phyloP scores from a whole-genome alignment of 2,329 filamentous ascomycete genomes.

The Chrysoporthe puriensis region DNA sequence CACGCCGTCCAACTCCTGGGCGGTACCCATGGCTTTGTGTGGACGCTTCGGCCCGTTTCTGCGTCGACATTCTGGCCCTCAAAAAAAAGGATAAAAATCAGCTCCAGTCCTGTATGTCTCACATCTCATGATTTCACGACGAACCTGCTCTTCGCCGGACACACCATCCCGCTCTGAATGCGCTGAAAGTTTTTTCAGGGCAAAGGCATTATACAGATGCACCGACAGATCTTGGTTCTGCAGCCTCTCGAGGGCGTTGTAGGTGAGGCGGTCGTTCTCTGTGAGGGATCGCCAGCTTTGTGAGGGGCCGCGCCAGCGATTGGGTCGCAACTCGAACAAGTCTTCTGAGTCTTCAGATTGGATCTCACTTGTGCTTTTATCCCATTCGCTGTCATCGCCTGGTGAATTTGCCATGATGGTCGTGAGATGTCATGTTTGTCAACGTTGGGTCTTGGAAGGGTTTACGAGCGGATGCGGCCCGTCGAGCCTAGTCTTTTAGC shows the following conservation, averaged over 20 bases:
- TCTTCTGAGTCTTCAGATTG: constrained; percentile 52
- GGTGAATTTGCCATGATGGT: constrained; percentile 25
- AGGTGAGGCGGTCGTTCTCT: constrained; percentile 63
- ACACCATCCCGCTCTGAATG: neutral
- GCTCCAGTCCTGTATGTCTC: neutral
- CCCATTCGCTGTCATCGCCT: constrained; percentile 40
- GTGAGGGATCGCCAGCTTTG: constrained; percentile 70
- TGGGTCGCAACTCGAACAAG: constrained; percentile 59
- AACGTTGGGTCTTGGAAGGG: neutral
- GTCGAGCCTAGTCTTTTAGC: constrained; percentile 10
- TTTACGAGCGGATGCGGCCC: neutral
- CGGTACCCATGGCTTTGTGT: constrained; percentile 50
- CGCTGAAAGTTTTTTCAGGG: constrained; percentile 57
- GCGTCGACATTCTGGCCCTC: constrained; percentile 35
- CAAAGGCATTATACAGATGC: constrained; percentile 80
- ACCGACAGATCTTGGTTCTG: constrained; percentile 69
- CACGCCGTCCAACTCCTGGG: constrained; percentile 79
- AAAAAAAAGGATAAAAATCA: neutral
- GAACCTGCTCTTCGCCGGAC: constrained; percentile 23
- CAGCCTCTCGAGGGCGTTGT: constrained; percentile 64
- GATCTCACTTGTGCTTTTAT: constrained; percentile 51
- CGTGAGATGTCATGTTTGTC: constrained; percentile 13
- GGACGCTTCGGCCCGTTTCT: constrained; percentile 33
- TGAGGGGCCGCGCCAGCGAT: constrained; percentile 70
- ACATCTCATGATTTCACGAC: neutral